Evolutionary conservation across 2,329 filamentous ascomycete species (phyloP).

Genomic region (Colletotrichum cuscutae): DNA sequence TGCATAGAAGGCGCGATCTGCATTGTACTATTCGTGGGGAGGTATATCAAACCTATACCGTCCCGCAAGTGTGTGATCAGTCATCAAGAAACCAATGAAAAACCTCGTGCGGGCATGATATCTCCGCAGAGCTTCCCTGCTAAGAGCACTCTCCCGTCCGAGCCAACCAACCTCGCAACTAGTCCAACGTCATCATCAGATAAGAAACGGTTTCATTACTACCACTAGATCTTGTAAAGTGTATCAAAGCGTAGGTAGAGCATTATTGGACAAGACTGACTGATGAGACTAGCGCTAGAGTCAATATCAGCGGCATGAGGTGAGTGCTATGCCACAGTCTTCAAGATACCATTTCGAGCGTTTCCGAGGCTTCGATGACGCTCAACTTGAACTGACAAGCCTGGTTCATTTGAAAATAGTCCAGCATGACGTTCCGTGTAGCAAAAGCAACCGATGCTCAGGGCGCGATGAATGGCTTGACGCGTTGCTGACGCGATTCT

Average conservation of each 20-base stretch:
- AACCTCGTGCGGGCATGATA: background rate
- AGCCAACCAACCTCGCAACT: background rate
- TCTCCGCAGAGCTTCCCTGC: background rate
- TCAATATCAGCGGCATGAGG: background rate
- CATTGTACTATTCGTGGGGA: background rate
- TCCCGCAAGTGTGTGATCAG: background rate
- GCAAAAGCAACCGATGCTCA: background rate
- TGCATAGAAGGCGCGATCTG: background rate
- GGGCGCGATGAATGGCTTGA: background rate
- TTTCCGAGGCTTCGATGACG: background rate
- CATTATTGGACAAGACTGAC: background rate
- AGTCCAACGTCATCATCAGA: background rate
- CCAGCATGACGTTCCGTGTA: background rate
- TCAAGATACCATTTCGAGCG: background rate
- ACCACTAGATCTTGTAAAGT: background rate
- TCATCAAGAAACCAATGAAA: background rate
- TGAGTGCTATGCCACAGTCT: background rate
- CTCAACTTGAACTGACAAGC: background rate
- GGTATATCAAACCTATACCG: background rate
- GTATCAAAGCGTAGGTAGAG: background rate
- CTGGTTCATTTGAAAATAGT: background rate
- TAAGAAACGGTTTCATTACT: background rate
- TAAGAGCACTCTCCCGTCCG: background rate
- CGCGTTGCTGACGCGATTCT: background rate
- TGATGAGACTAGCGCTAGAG: background rate